phyloP scores from a whole-genome alignment of 306 rosid species.

The Cucumis hystrix region DNA sequence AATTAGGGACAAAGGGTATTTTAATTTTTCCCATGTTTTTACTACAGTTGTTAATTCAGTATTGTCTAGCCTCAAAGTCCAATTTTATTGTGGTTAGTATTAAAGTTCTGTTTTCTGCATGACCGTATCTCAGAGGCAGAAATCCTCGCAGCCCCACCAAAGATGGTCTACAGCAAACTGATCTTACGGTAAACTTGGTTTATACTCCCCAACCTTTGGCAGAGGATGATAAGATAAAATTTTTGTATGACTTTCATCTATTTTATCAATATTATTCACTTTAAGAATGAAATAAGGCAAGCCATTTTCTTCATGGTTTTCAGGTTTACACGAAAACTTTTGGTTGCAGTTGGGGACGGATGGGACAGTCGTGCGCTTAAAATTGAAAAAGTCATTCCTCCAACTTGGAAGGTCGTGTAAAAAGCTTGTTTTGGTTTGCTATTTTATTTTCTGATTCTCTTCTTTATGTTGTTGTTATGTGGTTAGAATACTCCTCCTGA shows the following conservation, averaged over 20 bases:
- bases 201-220: not conserved
- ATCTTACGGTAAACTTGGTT: constrained; percentile 51
- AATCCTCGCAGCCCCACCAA: constrained; percentile 88
- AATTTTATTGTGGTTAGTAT: not conserved
- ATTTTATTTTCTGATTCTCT: too few species aligned
- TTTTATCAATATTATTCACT: not conserved
- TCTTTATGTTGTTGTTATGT: too few species aligned
- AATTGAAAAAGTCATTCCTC: too few species aligned
- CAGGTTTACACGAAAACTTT: constrained; percentile 74
- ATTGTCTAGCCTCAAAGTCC: not conserved
- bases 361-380: too few species aligned
- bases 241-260: constrained; percentile 1
- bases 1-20: too few species aligned
- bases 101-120: not conserved
- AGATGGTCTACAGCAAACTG: constrained; percentile 77
- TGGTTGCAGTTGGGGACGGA: constrained; percentile 62
- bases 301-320: constrained; percentile 8
- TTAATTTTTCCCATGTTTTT: not conserved
- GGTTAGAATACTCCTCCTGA: too few species aligned
- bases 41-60: not conserved
- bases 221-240: not conserved
- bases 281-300: not conserved
- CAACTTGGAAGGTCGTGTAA: too few species aligned
- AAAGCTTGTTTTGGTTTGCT: too few species aligned
- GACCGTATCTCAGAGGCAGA: constrained; percentile 50